Evolutionary conservation across 352 stramenopile species (phyloP).

Genomic region (Phytophthora ohioensis): DNA sequence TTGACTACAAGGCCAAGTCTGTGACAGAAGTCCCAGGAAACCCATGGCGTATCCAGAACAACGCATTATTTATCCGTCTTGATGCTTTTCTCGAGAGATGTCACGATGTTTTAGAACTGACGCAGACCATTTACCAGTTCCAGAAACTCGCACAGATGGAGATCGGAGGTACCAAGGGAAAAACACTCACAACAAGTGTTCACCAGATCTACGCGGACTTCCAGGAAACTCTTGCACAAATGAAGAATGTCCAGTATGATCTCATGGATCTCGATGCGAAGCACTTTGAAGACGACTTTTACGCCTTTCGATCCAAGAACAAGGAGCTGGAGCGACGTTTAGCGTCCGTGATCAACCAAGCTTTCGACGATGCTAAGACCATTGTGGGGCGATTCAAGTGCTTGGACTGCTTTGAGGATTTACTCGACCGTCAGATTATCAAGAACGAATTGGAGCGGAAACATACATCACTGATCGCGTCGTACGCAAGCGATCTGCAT

Average conservation of each 20-base stretch:
- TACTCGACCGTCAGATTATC: conserved; percentile 86
- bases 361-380: conserved; percentile 93
- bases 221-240: conserved; percentile 71
- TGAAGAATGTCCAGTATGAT: conserved; percentile 89
- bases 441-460: conserved; percentile 92
- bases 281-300: conserved; percentile 93
- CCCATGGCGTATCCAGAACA: conserved; percentile 93
- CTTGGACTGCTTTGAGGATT: conserved; percentile 91
- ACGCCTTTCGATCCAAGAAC: conserved; percentile 89
- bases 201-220: conserved; percentile 92
- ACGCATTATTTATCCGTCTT: conserved; percentile 91
- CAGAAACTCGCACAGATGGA: conserved; percentile 89
- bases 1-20: conserved; percentile 93
- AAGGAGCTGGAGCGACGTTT: conserved; percentile 91
- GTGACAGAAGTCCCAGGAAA: conserved; percentile 83
- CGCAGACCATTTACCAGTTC: conserved; percentile 92
- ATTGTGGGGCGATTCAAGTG: conserved; percentile 91
- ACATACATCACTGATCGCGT: conserved; percentile 79
- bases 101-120: conserved; percentile 92
- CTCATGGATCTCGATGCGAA: conserved; percentile 92
- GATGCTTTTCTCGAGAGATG: conserved; percentile 93
- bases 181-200: conserved; percentile 91
- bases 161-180: conserved; percentile 93
- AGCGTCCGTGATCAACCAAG: conserved; percentile 91
- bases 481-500: conserved; percentile 85